Evolutionary conservation across 179 eudicot genomes (phyloP), one percentile per base, ranked within the genome.

Genomic region (Silene coronaria): DNA sequence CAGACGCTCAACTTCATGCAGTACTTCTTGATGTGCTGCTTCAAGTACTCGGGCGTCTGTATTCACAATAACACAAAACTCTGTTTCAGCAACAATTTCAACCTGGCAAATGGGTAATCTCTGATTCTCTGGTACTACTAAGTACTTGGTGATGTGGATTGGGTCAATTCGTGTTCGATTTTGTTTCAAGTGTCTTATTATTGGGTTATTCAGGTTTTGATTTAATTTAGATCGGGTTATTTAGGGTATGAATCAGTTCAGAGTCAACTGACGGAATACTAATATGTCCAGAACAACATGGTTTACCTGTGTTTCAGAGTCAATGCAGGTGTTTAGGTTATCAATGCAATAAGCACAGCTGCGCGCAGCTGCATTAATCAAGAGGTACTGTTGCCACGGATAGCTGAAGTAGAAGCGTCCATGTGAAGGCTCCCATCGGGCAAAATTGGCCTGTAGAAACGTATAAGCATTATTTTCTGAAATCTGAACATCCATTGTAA

Each of bases 371-470:
- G 89, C 89, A 3, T 87, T 89, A 36, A 91, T 79, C 82, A 86
- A 81, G n/a, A 88, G 88, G 84, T 93, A 93, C 72, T 86, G 89
- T 53, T 87, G 82, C 98, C 97, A 90, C 79, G 98, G 98, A 80
- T 93, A 89, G 11, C 87, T 59, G 36, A 91, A 91, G 72, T 77
- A 79, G 87, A 93, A 93, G 32, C 70, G 34, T 23, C 98, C 91
- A 58, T 91, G 97, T 16, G 91, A 80, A 5, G 97, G 97, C 79
- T 93, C 98, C 98, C 98, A 93, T 82, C 90, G 81, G 6, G 98
- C 97, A 63, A 88, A 84, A 77, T 87, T 91, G 0, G 87, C 98
- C 95, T 91, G 87, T 64, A 28, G 19, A 30, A 69, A 16, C 27
- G 59, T 19, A 75, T 45, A 60, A 21, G 8, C 38, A 11, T 22